Percentiles rank a stretch among this genome's conserved stretches.
phyloP scores from a whole-genome alignment of 768 basidiomycete genomes.

The Phaeotremella skinneri region DNA sequence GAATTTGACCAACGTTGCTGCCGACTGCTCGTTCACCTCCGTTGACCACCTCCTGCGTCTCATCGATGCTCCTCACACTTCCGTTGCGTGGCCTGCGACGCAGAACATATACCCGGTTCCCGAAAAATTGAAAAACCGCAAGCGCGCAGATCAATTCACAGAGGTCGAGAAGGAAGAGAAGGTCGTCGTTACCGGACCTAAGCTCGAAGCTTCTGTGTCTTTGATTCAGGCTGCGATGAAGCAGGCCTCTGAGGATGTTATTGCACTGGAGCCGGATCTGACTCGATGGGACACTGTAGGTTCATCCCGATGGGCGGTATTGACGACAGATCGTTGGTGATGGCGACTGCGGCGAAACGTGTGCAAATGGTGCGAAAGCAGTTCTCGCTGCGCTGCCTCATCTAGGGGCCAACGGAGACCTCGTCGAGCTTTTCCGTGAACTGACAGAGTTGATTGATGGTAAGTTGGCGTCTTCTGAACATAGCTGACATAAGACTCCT shows the following conservation, averaged over 20 bases:
- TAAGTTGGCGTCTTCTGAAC: slow-evolving; percentile 12
- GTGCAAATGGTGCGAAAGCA: slow-evolving; percentile 44
- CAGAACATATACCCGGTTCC: slow-evolving; percentile 39
- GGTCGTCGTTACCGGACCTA: slow-evolving; percentile 17
- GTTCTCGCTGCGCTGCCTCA: slow-evolving; percentile 32
- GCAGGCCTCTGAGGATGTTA: slow-evolving; percentile 35
- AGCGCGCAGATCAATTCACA: slow-evolving; percentile 35
- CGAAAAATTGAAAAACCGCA: slow-evolving; percentile 16
- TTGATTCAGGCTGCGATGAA: slow-evolving; percentile 36
- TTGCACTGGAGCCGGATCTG: slow-evolving; percentile 43
- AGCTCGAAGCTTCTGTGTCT: slow-evolving; percentile 15
- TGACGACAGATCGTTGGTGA: slow-evolving; percentile 47
- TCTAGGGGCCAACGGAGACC: slow-evolving; percentile 40
- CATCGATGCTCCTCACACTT: slow-evolving; percentile 45
- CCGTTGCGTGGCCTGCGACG: slow-evolving; percentile 41
- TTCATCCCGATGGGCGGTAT: background rate
- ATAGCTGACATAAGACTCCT: slow-evolving; percentile 33
- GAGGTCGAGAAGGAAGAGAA: slow-evolving; percentile 34
- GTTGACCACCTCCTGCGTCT: slow-evolving; percentile 26
- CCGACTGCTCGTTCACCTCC: slow-evolving; percentile 19
- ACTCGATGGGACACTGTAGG: slow-evolving; percentile 48
- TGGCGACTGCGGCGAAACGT: slow-evolving; percentile 49
- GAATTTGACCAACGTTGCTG: slow-evolving; percentile 52
- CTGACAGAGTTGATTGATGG: slow-evolving; percentile 48
- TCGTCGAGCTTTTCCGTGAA: slow-evolving; percentile 42